phyloP scores from a whole-genome alignment of 495 filamentous ascomycete genomes.

The Massariosphaeria phaeospora region DNA sequence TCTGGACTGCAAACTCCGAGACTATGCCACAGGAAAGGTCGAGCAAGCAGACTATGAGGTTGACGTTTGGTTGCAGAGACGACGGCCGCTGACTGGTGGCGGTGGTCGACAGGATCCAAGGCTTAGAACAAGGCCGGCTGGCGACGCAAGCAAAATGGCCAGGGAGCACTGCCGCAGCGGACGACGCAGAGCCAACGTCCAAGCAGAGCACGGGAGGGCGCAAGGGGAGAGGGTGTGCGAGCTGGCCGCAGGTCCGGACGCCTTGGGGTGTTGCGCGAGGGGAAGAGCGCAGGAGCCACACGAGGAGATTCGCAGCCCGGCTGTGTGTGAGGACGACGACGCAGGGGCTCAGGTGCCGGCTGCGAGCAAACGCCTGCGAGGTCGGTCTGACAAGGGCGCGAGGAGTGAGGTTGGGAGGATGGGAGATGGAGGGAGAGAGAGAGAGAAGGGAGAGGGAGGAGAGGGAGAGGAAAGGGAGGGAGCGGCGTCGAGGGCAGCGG shows the following conservation, averaged over 20 bases:
- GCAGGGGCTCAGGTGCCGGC: not conserved
- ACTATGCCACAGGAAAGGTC: constrained; percentile 17
- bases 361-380: not conserved
- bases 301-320: constrained; percentile 12
- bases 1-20: constrained; percentile 18
- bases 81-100: not conserved
- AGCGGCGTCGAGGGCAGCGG: not conserved
- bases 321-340: constrained; percentile 3
- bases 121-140: constrained; percentile 3
- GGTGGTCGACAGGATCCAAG: constrained; percentile 1
- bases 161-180: constrained; percentile 12
- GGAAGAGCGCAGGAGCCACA: constrained; percentile 16
- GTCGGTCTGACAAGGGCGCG: not conserved
- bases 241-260: not conserved
- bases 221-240: not conserved
- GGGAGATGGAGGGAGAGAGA: constrained; percentile 2
- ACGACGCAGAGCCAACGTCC: too few relatives aligned
- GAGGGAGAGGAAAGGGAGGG: not conserved
- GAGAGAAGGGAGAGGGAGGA: not conserved
- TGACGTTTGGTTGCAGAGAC: not conserved
- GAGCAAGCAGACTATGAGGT: not conserved
- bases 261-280: not conserved
- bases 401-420: constrained; percentile 1
- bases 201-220: not conserved
- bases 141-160: not conserved